A percentile compares a stretch with the other conserved stretches of the same genome.
These are phyloP conservation scores for Pouteria glomerata DNA, from an alignment of 148 eudicot genomes.

Conservation along the genomic window DNA sequence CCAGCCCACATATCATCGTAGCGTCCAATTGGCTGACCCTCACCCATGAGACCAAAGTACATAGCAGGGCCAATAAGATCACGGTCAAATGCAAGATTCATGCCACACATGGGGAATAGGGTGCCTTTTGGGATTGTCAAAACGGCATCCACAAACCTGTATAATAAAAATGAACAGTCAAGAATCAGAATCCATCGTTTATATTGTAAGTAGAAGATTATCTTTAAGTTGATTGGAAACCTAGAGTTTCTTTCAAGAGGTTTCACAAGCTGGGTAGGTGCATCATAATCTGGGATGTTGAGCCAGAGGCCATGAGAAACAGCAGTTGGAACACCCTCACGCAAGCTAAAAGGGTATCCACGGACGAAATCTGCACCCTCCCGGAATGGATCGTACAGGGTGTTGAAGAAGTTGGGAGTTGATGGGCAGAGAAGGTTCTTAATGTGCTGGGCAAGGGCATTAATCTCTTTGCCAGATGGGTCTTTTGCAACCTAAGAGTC, in stretches of 20 bases:
- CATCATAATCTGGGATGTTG: slow-evolving; percentile 70
- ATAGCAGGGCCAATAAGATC: slow-evolving; percentile 62
- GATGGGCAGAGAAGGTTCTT: slow-evolving; percentile 56
- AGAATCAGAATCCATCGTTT: background rate
- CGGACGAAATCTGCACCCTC: slow-evolving; percentile 73
- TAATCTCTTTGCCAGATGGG: slow-evolving; percentile 54
- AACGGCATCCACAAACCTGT: slow-evolving; percentile 61
- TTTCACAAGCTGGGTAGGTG: slow-evolving; percentile 71
- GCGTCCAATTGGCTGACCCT: slow-evolving; percentile 68
- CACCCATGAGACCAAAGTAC: slow-evolving; percentile 79
- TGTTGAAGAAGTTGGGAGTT: slow-evolving; percentile 65
- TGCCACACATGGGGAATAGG: slow-evolving; percentile 68
- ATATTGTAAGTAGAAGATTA: background rate
- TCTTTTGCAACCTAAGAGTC: slow-evolving; percentile 50
- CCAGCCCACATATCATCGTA: slow-evolving; percentile 77
- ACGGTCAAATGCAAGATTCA: slow-evolving; percentile 62
- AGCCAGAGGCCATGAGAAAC: slow-evolving; percentile 71
- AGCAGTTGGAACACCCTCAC: slow-evolving; percentile 62
- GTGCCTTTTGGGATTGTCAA: slow-evolving; percentile 60
- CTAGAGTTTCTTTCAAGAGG: slow-evolving; percentile 61
- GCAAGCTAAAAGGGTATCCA: slow-evolving; percentile 59
- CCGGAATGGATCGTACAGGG: slow-evolving; percentile 53
- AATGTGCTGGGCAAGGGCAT: slow-evolving; percentile 61
- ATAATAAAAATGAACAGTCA: background rate
- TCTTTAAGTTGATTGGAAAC: slow-evolving; percentile 7